Evolutionary conservation across 352 stramenopile genomes (phyloP), one percentile per base, ranked within the genome.

Genomic region (Pythium rhizo-oryzae): DNA sequence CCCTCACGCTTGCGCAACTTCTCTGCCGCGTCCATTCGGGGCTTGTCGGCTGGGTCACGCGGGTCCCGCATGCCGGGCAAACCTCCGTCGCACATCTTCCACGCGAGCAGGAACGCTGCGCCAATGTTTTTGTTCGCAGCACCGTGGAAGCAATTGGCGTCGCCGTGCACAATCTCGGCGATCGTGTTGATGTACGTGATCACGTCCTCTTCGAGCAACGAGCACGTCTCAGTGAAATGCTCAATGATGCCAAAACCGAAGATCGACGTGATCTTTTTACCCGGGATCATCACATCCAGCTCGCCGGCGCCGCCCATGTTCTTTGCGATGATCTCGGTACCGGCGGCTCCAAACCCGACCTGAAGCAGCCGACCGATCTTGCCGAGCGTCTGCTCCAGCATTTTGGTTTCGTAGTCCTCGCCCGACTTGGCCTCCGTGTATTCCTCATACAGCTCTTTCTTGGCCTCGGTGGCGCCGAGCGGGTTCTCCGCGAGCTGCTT

Each of bases 141-240:
- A 30, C 96, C 96, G 46, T 96, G 90, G 81, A 96, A 99, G 7
- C 94, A 71, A 67, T 97, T 96, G 1, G 96, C 91, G 66, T 98
- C 94, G 30, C 92, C 81, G 64, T 99, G 97, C 18, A 99, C 87
- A 61, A 99, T 98, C 47, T 92, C 87, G 3, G 96, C 97, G 64
- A 99, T 94, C 37, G 91, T 98, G 72, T 99, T 99, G 62, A 99
- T 98, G 77, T 99, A 98, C 54, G 90, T 98, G 82, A 98, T 98
- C 3, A 99, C 89, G 70, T 99, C 95, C 62, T 98, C 92, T 59
- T 98, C 91, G 1, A 99, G 74, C 33, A 93, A 75, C 62, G 87
- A 91, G 49, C 93, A 98, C 37, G 90, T 97, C 64, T 98, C 87
- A 19, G 97, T 98, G 69, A 99, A 99, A 37, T 97, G 94, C 74